These are phyloP conservation scores for Yamadazyma pseudoaaseri DNA, from an alignment of 1,139 yeast genomes.

Conservation along the genomic window DNA sequence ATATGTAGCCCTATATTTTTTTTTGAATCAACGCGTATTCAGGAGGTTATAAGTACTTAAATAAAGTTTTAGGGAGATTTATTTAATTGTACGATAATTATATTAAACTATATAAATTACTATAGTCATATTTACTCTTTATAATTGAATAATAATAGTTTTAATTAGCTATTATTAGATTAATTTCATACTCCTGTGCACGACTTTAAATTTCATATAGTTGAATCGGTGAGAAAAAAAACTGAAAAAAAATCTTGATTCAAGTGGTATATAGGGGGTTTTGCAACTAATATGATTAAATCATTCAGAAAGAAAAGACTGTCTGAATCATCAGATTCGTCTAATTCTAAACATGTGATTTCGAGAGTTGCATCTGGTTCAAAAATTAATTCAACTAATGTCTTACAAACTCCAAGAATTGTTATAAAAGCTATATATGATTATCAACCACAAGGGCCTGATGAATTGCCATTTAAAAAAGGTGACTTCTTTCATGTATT, in stretches of 20 bases:
- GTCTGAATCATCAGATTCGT: slow-evolving; percentile 33
- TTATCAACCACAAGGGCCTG: slow-evolving; percentile 77
- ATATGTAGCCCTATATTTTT: too few relatives aligned
- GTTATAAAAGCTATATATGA: slow-evolving; percentile 82
- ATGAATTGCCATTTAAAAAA: slow-evolving; percentile 71
- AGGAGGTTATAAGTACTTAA: too few relatives aligned
- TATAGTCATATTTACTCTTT: too few relatives aligned
- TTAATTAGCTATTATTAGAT: too few relatives aligned
- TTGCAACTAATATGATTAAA: slow-evolving; percentile 33
- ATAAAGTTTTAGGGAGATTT: too few relatives aligned
- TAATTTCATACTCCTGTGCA: too few relatives aligned
- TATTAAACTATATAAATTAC: too few relatives aligned
- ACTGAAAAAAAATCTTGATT: background rate
- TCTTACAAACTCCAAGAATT: slow-evolving; percentile 61
- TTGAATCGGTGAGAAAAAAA: background rate
- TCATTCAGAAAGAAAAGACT: slow-evolving; percentile 46
- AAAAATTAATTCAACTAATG: slow-evolving; percentile 15
- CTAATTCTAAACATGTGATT: slow-evolving; percentile 31
- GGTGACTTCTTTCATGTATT: slow-evolving; percentile 91
- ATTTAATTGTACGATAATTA: too few relatives aligned
- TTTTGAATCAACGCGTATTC: too few relatives aligned
- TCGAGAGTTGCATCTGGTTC: slow-evolving; percentile 29
- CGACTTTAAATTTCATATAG: too few relatives aligned
- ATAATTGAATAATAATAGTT: too few relatives aligned
- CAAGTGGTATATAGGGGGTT: too few relatives aligned